Evolutionary conservation across 2,329 filamentous ascomycete genomes (phyloP).

Genomic region (Penicillium sp.): DNA sequence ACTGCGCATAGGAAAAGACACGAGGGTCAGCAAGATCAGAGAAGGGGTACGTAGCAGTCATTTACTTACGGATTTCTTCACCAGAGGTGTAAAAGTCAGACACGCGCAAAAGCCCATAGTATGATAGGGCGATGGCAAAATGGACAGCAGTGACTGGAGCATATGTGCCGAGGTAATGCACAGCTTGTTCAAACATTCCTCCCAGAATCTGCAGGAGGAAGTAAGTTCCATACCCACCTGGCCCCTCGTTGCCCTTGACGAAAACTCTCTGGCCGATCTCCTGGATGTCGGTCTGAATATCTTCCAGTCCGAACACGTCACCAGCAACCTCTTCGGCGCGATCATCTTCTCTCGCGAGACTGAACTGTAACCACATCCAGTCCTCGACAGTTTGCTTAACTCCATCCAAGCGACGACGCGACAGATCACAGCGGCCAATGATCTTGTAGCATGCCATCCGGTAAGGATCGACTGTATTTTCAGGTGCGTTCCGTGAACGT

Average conservation of each 20-base stretch:
- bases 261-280: constrained; percentile 93
- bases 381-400: constrained; percentile 61
- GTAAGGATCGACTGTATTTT: constrained; percentile 88
- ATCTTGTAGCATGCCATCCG: constrained; percentile 98
- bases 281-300: constrained; percentile 73
- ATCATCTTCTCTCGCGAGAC: constrained; percentile 59
- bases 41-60: neutral
- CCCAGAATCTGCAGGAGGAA: constrained; percentile 89
- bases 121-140: constrained; percentile 83
- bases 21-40: constrained; percentile 11
- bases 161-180: constrained; percentile 87
- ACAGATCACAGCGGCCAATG: constrained; percentile 70
- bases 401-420: constrained; percentile 53
- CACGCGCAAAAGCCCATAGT: constrained; percentile 83
- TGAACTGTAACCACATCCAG: constrained; percentile 65
- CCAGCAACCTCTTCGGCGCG: constrained; percentile 59
- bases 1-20: constrained; percentile 37
- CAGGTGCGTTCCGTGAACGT: constrained; percentile 75
- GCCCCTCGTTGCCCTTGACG: constrained; percentile 72
- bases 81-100: constrained; percentile 72
- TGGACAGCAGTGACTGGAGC: constrained; percentile 92
- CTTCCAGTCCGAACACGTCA: constrained; percentile 60
- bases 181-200: constrained; percentile 89
- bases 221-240: constrained; percentile 78
- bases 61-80: constrained; percentile 59